These are phyloP conservation scores for Cryptococcus sp. DNA, from an alignment of 1,284 basidiomycete genomes.

Conservation along the genomic window DNA sequence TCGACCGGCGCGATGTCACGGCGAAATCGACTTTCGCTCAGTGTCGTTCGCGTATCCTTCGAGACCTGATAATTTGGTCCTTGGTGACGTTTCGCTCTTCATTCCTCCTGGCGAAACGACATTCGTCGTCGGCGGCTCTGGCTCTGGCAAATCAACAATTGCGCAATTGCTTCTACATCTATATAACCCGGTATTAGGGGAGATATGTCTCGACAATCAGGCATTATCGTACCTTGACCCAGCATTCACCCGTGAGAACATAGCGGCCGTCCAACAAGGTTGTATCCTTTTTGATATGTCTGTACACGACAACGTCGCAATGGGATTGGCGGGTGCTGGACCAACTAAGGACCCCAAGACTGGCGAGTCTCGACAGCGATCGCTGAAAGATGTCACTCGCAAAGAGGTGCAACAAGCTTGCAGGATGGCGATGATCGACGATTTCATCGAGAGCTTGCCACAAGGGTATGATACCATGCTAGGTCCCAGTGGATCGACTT, in stretches of 20 bases:
- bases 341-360: slow-evolving; percentile 39
- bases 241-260: slow-evolving; percentile 68
- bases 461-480: slow-evolving; percentile 84
- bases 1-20: slow-evolving; percentile 60
- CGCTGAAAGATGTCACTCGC: slow-evolving; percentile 58
- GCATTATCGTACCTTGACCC: slow-evolving; percentile 73
- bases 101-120: slow-evolving; percentile 84
- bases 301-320: slow-evolving; percentile 85
- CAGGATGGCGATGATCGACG: slow-evolving; percentile 81
- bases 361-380: slow-evolving; percentile 30
- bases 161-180: slow-evolving; percentile 77
- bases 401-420: slow-evolving; percentile 79
- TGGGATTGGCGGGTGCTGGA: slow-evolving; percentile 66
- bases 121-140: slow-evolving; percentile 88
- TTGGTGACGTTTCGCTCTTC: slow-evolving; percentile 58
- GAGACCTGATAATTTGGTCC: slow-evolving; percentile 57
- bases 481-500: slow-evolving; percentile 69
- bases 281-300: slow-evolving; percentile 77
- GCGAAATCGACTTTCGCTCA: slow-evolving; percentile 75
- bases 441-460: slow-evolving; percentile 79
- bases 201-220: slow-evolving; percentile 78
- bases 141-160: slow-evolving; percentile 91
- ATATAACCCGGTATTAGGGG: slow-evolving; percentile 66
- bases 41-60: slow-evolving; percentile 87
- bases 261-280: slow-evolving; percentile 76